Percentiles rank a stretch among this genome's conserved stretches.
phyloP scores from a whole-genome alignment of 108 stramenopile species.

The Nannochloropsis salina region DNA sequence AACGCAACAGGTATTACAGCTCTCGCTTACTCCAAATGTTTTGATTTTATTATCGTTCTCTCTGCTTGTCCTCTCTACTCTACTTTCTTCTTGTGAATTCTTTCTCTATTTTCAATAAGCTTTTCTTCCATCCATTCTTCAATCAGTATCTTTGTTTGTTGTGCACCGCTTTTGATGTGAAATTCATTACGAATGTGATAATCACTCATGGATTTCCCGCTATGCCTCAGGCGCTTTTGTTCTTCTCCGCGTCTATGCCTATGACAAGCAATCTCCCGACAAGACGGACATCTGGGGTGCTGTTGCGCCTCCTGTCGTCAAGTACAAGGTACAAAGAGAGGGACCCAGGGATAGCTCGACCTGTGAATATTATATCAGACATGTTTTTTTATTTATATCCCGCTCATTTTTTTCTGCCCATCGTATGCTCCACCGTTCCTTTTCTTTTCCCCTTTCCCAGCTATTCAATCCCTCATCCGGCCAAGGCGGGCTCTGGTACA shows the following conservation, averaged over 20 bases:
- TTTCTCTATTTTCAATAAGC: too few species aligned
- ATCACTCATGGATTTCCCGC: neutral
- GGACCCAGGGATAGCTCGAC: neutral
- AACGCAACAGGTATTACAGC: neutral
- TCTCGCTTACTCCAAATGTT: too few species aligned
- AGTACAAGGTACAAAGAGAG: neutral
- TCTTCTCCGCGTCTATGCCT: constrained; percentile 14
- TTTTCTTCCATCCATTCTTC: too few species aligned
- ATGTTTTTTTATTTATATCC: neutral
- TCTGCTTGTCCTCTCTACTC: too few species aligned
- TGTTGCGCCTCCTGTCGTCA: neutral
- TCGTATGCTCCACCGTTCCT: neutral
- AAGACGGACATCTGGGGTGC: constrained; percentile 10
- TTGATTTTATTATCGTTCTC: too few species aligned
- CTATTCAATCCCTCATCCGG: neutral
- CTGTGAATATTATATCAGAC: neutral
- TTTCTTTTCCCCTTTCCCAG: neutral
- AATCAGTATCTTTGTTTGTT: too few species aligned
- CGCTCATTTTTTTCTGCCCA: neutral
- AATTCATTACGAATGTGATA: too few species aligned
- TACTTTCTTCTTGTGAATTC: too few species aligned
- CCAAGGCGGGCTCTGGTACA: neutral
- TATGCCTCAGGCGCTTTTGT: neutral
- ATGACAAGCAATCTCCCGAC: constrained; percentile 3
- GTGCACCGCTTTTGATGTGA: too few species aligned